Base-by-base conservation (phyloP, 1,284 basidiomycete genomes). In the Cryptococcus amylolentus region DNA sequence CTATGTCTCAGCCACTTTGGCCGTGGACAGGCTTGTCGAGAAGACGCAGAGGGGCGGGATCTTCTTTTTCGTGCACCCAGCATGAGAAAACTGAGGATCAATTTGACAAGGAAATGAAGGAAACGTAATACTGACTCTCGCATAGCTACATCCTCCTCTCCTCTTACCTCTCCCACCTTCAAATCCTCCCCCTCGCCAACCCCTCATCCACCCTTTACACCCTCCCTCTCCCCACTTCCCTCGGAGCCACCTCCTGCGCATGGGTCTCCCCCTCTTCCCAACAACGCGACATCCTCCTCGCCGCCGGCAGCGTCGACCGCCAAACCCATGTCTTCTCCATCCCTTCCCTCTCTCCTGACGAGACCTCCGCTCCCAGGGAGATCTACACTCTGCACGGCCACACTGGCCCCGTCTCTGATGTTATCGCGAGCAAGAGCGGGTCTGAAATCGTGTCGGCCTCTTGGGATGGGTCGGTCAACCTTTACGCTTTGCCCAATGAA, bases 241-340 rank as follows among this genome's bases (percentile, higher is more conserved):
- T 78, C 12, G 85, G 91, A 1, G 83, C 91, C 42, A 88, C 89
- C 0, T 88, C 86, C 4, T 77, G 88, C 40, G 84, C 82, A 48
- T 80, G 87, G 67, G 76, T 92, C 14, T 80, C 80, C 6, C 72
- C 72, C 1, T 47, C 68, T 8, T 64, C 77, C 5, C 69, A 75
- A 14, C 63, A 65, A 16, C 58, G 64, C 27, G 80, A 81, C 28
- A 75, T 81, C 52, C 75, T 81, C 64, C 57, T 88, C 41, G 77
- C 94, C 38, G 90, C 87, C 0, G 92, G 84, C 39, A 85, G 88
- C 1, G 91, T 93, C 47, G 93, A 97, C 73, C 84, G 91, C 41
- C 86, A 87, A 0, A 83, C 83, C 0, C 85, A 84, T 51, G 78
- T 91, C 44, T 86, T 83, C 18, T 80, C 79, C 55, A 61, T 89